Evolutionary conservation across 1,284 basidiomycete genomes (phyloP).

Genomic region (Apiotrichum laibachii): DNA sequence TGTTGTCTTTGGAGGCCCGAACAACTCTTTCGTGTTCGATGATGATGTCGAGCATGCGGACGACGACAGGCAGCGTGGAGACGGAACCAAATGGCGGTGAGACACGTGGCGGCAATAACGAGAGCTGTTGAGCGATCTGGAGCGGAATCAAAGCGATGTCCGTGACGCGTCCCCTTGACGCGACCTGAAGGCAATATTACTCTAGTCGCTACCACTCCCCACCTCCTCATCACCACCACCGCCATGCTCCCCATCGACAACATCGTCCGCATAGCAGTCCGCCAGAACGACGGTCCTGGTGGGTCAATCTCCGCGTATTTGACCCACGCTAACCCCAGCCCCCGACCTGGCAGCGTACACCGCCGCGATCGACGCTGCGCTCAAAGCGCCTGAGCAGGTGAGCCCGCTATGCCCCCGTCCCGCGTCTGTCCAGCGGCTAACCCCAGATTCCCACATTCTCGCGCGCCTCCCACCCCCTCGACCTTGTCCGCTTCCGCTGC

Average conservation of each 20-base stretch:
- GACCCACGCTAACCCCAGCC: constrained; percentile 1
- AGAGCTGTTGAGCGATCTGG: too few species aligned
- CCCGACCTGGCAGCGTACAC: constrained; percentile 11
- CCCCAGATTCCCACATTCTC: constrained; percentile 34
- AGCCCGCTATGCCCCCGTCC: too few species aligned
- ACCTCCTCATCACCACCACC: neutral
- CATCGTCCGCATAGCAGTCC: constrained; percentile 36
- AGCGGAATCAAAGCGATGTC: too few species aligned
- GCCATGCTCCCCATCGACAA: constrained; percentile 30
- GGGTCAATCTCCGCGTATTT: neutral
- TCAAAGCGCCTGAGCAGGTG: constrained; percentile 20
- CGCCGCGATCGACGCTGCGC: constrained; percentile 10
- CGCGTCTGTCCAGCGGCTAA: neutral
- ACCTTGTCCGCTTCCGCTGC: constrained; percentile 45
- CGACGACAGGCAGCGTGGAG: too few species aligned
- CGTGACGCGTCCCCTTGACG: too few species aligned
- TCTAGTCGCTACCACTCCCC: neutral
- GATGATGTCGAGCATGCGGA: too few species aligned
- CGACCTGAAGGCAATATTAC: too few species aligned
- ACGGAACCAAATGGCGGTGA: neutral
- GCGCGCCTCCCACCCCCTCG: constrained; percentile 26
- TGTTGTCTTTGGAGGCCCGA: too few species aligned
- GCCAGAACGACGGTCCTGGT: constrained; percentile 36
- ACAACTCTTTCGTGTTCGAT: too few species aligned
- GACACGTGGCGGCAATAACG: too few species aligned